Evolutionary conservation across 805 yeast species (phyloP).

Genomic region (Starmerella cellae): DNA sequence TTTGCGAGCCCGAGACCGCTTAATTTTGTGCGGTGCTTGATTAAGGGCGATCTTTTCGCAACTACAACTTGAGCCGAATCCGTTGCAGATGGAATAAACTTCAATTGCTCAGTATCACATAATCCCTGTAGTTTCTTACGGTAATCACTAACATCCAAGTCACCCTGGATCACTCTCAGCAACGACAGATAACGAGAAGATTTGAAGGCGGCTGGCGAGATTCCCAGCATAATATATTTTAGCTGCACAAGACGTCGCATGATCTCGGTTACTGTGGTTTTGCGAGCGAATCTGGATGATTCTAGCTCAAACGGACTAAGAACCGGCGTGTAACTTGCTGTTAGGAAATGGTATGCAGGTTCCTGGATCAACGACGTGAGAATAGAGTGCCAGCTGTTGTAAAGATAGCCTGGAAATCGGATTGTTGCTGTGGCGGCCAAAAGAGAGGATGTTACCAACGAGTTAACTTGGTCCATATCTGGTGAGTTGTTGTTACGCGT

Average conservation of each 20-base stretch:
- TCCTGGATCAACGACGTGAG: conserved; percentile 73
- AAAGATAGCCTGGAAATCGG: conserved; percentile 84
- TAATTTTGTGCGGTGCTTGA: conserved; percentile 36
- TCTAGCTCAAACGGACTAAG: conserved; percentile 44
- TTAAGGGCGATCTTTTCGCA: conserved; percentile 58
- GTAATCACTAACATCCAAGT: conserved; percentile 55
- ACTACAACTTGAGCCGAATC: conserved; percentile 65
- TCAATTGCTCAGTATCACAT: conserved; percentile 34
- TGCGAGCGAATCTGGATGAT: conserved; percentile 38
- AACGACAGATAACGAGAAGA: conserved; percentile 47
- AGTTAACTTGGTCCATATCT: conserved; percentile 68
- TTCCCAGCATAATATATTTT: conserved; percentile 56
- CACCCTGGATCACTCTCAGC: conserved; percentile 56
- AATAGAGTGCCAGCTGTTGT: conserved; percentile 70
- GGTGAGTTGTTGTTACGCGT: conserved; percentile 24
- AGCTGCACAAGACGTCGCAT: conserved; percentile 69
- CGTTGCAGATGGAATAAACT: conserved; percentile 78
- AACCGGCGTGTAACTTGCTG: conserved; percentile 67
- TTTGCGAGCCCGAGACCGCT: conserved; percentile 79
- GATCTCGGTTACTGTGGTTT: conserved; percentile 73
- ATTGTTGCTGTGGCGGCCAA: conserved; percentile 76
- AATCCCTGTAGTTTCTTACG: conserved; percentile 33
- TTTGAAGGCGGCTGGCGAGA: conserved; percentile 28
- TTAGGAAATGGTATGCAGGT: conserved; percentile 64
- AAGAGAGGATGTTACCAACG: conserved; percentile 70